Evolutionary conservation across 1,284 basidiomycete genomes (phyloP).

Genomic region (Fomitopsis pinicola): DNA sequence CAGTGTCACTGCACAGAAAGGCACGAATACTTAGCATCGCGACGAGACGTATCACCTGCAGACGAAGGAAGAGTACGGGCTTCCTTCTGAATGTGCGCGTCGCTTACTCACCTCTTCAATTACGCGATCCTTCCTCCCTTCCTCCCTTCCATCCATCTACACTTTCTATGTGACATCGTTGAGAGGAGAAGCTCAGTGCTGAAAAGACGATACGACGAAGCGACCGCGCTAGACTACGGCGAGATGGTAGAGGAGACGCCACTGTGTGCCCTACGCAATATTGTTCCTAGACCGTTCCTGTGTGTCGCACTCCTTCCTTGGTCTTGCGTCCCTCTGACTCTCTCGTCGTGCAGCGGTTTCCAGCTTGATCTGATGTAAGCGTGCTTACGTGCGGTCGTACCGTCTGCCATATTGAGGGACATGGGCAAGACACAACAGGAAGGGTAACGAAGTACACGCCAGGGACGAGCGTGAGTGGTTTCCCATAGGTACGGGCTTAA

Average conservation of each 20-base stretch:
- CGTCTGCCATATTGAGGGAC: neutral
- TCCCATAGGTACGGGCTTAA: neutral
- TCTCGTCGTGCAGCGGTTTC: slow-evolving; percentile 23
- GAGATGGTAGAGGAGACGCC: slow-evolving; percentile 49
- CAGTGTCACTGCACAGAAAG: slow-evolving; percentile 20
- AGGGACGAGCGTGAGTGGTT: slow-evolving; percentile 26
- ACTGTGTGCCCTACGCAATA: slow-evolving; percentile 46
- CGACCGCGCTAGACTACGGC: slow-evolving; percentile 29
- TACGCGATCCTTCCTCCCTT: too few relatives aligned
- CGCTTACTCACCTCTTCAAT: too few relatives aligned
- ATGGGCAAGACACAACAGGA: slow-evolving; percentile 26
- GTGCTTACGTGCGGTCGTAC: neutral
- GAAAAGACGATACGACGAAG: neutral
- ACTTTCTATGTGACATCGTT: too few relatives aligned
- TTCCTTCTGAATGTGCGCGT: slow-evolving; percentile 21
- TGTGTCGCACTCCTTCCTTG: slow-evolving; percentile 13
- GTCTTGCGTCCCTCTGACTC: slow-evolving; percentile 20
- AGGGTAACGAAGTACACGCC: slow-evolving; percentile 32
- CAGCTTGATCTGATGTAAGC: slow-evolving; percentile 32
- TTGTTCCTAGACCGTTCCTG: slow-evolving; percentile 48
- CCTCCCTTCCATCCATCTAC: too few relatives aligned
- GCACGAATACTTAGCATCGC: slow-evolving; percentile 28
- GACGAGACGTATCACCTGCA: slow-evolving; percentile 33
- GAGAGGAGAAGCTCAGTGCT: too few relatives aligned
- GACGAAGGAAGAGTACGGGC: slow-evolving; percentile 25